phyloP scores from a whole-genome alignment of 108 stramenopile species.

The Discostella stelligeroides region DNA sequence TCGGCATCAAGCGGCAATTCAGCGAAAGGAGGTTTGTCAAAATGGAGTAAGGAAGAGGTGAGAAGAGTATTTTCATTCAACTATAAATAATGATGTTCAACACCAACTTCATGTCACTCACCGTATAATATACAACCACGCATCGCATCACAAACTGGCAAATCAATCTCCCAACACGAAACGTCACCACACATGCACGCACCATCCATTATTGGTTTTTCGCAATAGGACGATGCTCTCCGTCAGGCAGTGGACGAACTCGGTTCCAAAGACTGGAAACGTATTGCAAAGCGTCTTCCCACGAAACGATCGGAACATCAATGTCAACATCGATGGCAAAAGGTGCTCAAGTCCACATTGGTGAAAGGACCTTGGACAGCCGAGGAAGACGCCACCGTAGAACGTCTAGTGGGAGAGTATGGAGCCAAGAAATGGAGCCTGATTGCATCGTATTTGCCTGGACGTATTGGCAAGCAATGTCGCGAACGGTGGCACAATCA shows the following conservation, averaged over 20 bases:
- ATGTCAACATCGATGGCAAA: constrained; percentile 53
- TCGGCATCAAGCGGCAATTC: background rate
- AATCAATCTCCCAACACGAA: no score
- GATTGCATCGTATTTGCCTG: constrained; percentile 61
- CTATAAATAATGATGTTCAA: background rate
- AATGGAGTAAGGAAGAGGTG: constrained; percentile 40
- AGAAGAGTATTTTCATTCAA: background rate
- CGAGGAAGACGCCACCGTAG: constrained; percentile 66
- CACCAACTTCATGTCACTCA: constrained; percentile 1
- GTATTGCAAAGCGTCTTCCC: constrained; percentile 71
- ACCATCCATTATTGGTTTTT: no score
- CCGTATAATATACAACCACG: background rate
- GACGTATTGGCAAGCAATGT: constrained; percentile 99
- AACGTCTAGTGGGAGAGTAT: constrained; percentile 39
- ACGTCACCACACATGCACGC: no score
- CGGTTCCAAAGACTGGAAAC: constrained; percentile 85
- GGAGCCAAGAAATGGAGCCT: constrained; percentile 59
- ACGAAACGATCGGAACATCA: constrained; percentile 41
- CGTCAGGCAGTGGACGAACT: constrained; percentile 47
- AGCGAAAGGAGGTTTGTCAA: background rate
- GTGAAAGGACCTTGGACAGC: constrained; percentile 68
- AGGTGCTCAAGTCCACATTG: constrained; percentile 51
- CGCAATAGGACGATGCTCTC: constrained; percentile 26
- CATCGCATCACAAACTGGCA: background rate
- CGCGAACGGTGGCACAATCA: constrained; percentile 99